phyloP scores from a whole-genome alignment of 352 stramenopile genomes.

The Globisporangium parvum region DNA sequence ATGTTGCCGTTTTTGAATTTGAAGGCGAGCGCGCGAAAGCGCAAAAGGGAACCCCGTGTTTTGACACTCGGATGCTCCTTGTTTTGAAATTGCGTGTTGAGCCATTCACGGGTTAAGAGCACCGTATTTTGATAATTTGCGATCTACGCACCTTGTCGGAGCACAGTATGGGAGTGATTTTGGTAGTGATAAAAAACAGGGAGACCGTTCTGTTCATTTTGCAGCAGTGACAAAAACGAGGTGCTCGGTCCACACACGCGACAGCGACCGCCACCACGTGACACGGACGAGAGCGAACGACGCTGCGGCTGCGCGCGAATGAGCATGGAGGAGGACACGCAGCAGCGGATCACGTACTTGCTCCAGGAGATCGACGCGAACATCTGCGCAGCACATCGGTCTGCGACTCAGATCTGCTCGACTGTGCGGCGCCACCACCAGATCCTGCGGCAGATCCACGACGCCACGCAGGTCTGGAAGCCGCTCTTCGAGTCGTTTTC shows the following conservation, averaged over 20 bases:
- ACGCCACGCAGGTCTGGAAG: constrained; percentile 65
- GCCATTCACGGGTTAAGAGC: too few relatives aligned
- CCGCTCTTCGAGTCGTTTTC: constrained; percentile 74
- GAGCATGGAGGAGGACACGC: constrained; percentile 62
- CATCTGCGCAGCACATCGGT: constrained; percentile 70
- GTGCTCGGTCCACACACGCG: background rate
- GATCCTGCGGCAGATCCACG: constrained; percentile 69
- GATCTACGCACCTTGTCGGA: background rate
- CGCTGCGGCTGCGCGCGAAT: too few relatives aligned
- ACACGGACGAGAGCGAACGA: background rate
- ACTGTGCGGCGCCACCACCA: constrained; percentile 70
- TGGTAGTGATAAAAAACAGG: background rate
- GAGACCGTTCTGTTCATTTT: too few relatives aligned
- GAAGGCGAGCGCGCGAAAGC: constrained; percentile 12
- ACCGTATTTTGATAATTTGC: background rate
- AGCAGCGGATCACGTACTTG: constrained; percentile 81
- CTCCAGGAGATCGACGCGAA: constrained; percentile 83
- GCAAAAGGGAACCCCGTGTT: constrained; percentile 13
- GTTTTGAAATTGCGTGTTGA: too few relatives aligned
- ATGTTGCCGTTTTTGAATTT: constrained; percentile 14
- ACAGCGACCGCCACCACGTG: background rate
- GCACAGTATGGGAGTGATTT: background rate
- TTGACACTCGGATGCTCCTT: too few relatives aligned
- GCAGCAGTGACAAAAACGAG: background rate
- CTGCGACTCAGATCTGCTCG: constrained; percentile 67